Percentiles rank a stretch among this genome's conserved stretches.
Conservation (phyloP, 768 basidiomycete species). For the Podaxis pistillaris region DNA sequence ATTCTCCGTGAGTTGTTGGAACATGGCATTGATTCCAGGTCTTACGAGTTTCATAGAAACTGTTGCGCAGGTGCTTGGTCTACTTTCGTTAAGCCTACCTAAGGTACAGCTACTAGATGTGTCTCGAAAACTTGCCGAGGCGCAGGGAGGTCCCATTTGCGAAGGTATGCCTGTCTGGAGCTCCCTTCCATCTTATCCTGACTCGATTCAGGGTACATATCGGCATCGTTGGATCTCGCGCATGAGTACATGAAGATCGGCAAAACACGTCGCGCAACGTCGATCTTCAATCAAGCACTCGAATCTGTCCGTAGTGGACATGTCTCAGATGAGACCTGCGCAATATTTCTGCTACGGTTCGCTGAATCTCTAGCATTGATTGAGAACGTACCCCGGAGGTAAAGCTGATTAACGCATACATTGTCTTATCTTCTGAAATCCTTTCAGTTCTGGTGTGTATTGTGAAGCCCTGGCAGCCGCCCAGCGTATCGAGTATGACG, state of each 20-base stretch:
- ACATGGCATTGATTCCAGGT: neutral
- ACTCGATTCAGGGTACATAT: conserved; percentile 50
- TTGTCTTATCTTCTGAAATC: conserved; percentile 1
- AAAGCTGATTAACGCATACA: neutral
- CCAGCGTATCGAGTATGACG: conserved; percentile 36
- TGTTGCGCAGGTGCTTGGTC: conserved; percentile 52
- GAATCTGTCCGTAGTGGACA: conserved; percentile 40
- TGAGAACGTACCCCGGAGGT: conserved; percentile 66
- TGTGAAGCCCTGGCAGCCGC: conserved; percentile 56
- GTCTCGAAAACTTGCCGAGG: conserved; percentile 59
- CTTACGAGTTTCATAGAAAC: neutral
- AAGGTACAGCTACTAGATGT: conserved; percentile 69
- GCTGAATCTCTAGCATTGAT: conserved; percentile 62
- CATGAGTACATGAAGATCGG: conserved; percentile 81
- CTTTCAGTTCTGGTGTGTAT: conserved; percentile 48
- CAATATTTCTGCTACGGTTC: conserved; percentile 60
- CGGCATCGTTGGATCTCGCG: conserved; percentile 68
- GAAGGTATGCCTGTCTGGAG: conserved; percentile 40
- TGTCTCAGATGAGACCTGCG: conserved; percentile 49
- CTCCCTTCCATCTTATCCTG: neutral
- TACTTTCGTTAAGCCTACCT: conserved; percentile 63
- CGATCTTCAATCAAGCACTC: conserved; percentile 61
- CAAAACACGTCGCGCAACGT: conserved; percentile 61
- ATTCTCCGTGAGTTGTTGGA: conserved; percentile 51
- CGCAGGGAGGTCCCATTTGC: conserved; percentile 35